Conservation (phyloP, 176 grass and related monocot genomes). For the Paspalum notatum region DNA sequence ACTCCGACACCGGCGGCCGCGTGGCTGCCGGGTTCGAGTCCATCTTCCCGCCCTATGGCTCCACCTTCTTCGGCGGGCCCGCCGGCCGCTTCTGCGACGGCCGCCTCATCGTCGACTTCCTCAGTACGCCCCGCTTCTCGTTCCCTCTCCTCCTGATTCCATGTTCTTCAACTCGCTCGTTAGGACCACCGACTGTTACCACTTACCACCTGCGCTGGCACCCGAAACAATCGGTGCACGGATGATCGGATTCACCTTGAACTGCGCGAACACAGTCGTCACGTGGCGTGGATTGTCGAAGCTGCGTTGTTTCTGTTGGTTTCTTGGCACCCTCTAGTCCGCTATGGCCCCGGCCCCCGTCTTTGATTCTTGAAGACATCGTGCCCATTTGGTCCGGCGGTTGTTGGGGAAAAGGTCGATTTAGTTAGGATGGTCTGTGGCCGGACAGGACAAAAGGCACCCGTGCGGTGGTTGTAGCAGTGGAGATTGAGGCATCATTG, state of each 20-base stretch:
- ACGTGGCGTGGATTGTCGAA: not conserved
- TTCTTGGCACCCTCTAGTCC: not conserved
- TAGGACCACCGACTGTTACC: not conserved
- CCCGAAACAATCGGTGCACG: not conserved
- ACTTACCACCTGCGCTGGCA: not conserved
- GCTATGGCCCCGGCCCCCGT: not conserved
- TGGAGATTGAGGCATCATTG: constrained; percentile 35
- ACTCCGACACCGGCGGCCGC: constrained; percentile 90
- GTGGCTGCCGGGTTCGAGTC: constrained; percentile 75
- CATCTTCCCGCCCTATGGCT: constrained; percentile 83
- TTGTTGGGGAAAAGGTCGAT: constrained; percentile 48
- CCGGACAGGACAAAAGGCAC: constrained; percentile 21
- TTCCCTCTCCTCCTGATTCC: not conserved
- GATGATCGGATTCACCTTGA: not conserved
- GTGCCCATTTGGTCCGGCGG: constrained; percentile 17
- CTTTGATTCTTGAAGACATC: constrained; percentile 20
- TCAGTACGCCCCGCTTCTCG: constrained; percentile 58
- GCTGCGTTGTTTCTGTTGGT: not conserved
- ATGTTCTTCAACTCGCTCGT: not conserved
- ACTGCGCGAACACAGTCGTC: not conserved
- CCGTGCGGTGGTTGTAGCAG: constrained; percentile 33
- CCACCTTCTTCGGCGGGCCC: constrained; percentile 79
- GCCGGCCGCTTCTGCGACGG: constrained; percentile 89
- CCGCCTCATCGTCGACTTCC: constrained; percentile 91
- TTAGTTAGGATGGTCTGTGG: constrained; percentile 36